Evolutionary conservation across 768 basidiomycete species (phyloP).

Genomic region (Termitomyces sp.): DNA sequence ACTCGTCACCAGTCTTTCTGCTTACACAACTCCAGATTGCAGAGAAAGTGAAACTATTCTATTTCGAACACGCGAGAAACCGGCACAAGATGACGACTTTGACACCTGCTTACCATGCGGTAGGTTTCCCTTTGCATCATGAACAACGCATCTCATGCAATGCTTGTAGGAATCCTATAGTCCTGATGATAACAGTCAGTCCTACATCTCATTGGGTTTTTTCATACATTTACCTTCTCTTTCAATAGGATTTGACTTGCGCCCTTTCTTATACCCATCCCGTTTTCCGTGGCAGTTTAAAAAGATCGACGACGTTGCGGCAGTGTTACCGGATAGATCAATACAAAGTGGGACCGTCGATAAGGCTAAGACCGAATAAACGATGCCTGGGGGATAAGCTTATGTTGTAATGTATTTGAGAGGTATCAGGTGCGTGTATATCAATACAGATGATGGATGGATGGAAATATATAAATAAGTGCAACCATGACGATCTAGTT

Average conservation of each 20-base stretch:
- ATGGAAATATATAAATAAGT: slow-evolving; percentile 3
- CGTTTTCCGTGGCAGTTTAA: slow-evolving; percentile 96
- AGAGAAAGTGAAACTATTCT: slow-evolving; percentile 96
- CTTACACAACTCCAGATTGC: slow-evolving; percentile 63
- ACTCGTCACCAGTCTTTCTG: neutral
- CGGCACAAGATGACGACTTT: slow-evolving; percentile 98
- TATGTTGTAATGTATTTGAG: slow-evolving; percentile 12
- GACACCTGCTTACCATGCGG: slow-evolving; percentile 93
- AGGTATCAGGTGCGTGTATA: slow-evolving; percentile 15
- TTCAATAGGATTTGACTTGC: slow-evolving; percentile 79
- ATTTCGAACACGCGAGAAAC: slow-evolving; percentile 95
- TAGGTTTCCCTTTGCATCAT: slow-evolving; percentile 32
- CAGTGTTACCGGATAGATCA: slow-evolving; percentile 69
- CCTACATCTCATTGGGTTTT: neutral
- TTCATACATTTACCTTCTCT: slow-evolving; percentile 12
- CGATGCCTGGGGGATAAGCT: slow-evolving; percentile 7
- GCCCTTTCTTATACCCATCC: slow-evolving; percentile 95
- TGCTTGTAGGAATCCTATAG: slow-evolving; percentile 82
- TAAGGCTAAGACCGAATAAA: slow-evolving; percentile 47
- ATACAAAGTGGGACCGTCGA: slow-evolving; percentile 25
- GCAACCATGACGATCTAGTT: slow-evolving; percentile 24
- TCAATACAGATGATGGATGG: slow-evolving; percentile 14
- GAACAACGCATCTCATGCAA: neutral
- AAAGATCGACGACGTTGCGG: slow-evolving; percentile 89
- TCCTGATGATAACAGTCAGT: slow-evolving; percentile 91